phyloP scores from a whole-genome alignment of 768 basidiomycete genomes.

The Trametes meyenii region DNA sequence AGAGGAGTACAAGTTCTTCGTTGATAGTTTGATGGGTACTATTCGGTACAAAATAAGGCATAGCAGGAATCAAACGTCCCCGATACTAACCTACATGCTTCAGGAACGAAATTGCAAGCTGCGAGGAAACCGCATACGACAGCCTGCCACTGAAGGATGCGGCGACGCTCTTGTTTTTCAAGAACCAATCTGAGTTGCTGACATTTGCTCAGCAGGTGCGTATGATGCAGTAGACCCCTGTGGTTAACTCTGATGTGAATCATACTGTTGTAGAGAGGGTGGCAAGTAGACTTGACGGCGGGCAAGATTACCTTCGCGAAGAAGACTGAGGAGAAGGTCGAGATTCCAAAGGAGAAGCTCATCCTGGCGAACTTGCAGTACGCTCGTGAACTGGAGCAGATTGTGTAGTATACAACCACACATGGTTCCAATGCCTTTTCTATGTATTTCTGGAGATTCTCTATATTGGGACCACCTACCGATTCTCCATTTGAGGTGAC shows the following conservation, averaged over 20 bases:
- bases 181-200: conserved; percentile 74
- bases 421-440: conserved; percentile 1
- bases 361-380: conserved; percentile 78
- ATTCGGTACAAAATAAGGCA: conserved; percentile 60
- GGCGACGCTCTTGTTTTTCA: conserved; percentile 89
- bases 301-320: conserved; percentile 76
- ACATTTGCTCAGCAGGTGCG: conserved; percentile 80
- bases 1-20: conserved; percentile 93
- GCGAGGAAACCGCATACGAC: conserved; percentile 92
- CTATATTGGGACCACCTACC: no score
- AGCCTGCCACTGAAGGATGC: conserved; percentile 91
- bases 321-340: conserved; percentile 79
- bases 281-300: conserved; percentile 77
- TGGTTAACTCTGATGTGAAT: no score
- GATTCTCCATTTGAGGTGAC: background rate
- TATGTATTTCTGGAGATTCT: conserved; percentile 2
- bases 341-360: conserved; percentile 85
- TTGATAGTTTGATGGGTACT: conserved; percentile 91
- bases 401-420: conserved; percentile 55
- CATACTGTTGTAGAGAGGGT: conserved; percentile 60
- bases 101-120: conserved; percentile 97
- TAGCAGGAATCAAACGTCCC: background rate
- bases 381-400: conserved; percentile 89
- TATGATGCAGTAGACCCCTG: conserved; percentile 6
- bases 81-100: background rate